Conservation (phyloP, 106 monocot species). For the Vanilla planifolia region DNA sequence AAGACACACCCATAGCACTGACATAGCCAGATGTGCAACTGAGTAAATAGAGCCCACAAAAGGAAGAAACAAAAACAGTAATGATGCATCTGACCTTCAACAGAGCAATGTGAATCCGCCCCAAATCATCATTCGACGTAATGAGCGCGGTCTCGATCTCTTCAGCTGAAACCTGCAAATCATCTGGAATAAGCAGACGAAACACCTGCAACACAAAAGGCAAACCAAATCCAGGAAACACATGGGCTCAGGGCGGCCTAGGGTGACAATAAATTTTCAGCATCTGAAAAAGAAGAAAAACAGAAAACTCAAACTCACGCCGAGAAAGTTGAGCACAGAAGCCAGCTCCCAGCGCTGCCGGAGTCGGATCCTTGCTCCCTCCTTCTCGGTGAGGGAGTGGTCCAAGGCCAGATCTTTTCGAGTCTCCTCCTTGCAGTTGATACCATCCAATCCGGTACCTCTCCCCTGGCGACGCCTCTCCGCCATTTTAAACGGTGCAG, state of each 20-base stretch:
- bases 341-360: slow-evolving; percentile 68
- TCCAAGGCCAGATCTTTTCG: not conserved
- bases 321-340: slow-evolving; percentile 52
- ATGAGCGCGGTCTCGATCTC: slow-evolving; percentile 53
- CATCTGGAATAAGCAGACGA: slow-evolving; percentile 27
- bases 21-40: too few species aligned
- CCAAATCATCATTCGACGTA: slow-evolving; percentile 24
- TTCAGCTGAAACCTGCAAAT: slow-evolving; percentile 43
- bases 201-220: slow-evolving; percentile 38
- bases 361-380: slow-evolving; percentile 20
- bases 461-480: slow-evolving; percentile 9
- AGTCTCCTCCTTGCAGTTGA: not conserved
- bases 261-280: not conserved
- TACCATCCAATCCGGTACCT: not conserved
- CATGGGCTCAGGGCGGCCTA: not conserved
- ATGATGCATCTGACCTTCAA: slow-evolving; percentile 27
- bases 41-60: not conserved
- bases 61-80: not conserved
- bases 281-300: not conserved
- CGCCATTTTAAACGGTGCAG: slow-evolving; percentile 17
- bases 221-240: not conserved
- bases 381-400: not conserved
- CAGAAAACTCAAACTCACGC: slow-evolving; percentile 14
- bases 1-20: too few species aligned
- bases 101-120: slow-evolving; percentile 44